Evolutionary conservation across 2,329 filamentous ascomycete species (phyloP).

Genomic region (Massarina eburnea): DNA sequence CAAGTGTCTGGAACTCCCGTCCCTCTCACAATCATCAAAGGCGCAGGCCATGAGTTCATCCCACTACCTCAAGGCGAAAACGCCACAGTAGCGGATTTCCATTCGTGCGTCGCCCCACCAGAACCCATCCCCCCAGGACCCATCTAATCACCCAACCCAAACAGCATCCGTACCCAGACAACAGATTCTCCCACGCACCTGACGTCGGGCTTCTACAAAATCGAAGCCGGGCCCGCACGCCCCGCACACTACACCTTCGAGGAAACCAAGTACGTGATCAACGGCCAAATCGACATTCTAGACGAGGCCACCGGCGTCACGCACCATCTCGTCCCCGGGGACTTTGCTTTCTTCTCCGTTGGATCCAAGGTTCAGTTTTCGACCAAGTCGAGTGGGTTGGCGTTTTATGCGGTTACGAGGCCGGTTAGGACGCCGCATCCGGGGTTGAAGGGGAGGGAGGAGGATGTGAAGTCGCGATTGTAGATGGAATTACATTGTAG

Average conservation of each 20-base stretch:
- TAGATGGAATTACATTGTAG: too few species aligned
- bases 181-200: slow-evolving; percentile 22
- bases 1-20: slow-evolving; percentile 22
- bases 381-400: slow-evolving; percentile 22
- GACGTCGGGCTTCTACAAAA: slow-evolving; percentile 30
- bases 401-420: slow-evolving; percentile 28
- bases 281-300: slow-evolving; percentile 26
- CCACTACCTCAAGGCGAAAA: slow-evolving; percentile 25
- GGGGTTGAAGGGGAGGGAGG: slow-evolving; percentile 20
- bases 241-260: slow-evolving; percentile 24
- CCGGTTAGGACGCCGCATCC: slow-evolving; percentile 22
- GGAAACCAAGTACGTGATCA: slow-evolving; percentile 28
- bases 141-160: background rate
- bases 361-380: slow-evolving; percentile 26
- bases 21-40: slow-evolving; percentile 29
- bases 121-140: background rate
- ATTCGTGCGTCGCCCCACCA: slow-evolving; percentile 13
- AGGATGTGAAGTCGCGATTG: slow-evolving; percentile 18
- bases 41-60: slow-evolving; percentile 27
- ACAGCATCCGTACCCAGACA: slow-evolving; percentile 22
- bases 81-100: slow-evolving; percentile 30
- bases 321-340: slow-evolving; percentile 26
- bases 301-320: slow-evolving; percentile 27
- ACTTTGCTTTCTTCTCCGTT: slow-evolving; percentile 30
- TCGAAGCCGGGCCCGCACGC: slow-evolving; percentile 22